Percentiles rank a stretch among this genome's conserved stretches.
Evolutionary conservation across 371 early-diverging fungal genomes (phyloP).

Genomic region (Rhizopus stolonifer): DNA sequence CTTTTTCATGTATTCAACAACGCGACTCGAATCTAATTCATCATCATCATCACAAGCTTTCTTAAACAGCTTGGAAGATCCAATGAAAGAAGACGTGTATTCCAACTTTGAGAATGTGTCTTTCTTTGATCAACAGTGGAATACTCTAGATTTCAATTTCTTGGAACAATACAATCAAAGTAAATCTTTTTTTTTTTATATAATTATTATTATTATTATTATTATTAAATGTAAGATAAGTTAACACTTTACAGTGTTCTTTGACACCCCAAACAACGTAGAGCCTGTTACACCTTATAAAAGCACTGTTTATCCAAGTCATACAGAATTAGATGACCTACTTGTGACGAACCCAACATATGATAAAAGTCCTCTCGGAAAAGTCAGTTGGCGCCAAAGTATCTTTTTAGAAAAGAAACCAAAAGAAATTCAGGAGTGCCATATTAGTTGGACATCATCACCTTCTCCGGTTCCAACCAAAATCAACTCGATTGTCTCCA

Average conservation of each 20-base stretch:
- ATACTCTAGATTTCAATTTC: background rate
- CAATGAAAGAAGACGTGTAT: no score
- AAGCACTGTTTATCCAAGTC: background rate
- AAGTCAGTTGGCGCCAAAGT: background rate
- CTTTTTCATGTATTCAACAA: background rate
- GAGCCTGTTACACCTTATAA: background rate
- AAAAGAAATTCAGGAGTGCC: background rate
- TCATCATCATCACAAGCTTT: no score
- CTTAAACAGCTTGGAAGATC: no score
- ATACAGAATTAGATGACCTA: background rate
- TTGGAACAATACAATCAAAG: background rate
- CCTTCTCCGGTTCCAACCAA: background rate
- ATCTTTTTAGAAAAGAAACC: background rate
- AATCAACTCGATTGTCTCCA: slow-evolving; percentile 1
- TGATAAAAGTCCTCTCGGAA: background rate
- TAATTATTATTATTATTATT: no score
- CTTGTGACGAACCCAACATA: background rate
- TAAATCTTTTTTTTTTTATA: no score
- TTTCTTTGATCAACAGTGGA: background rate
- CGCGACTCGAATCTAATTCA: background rate
- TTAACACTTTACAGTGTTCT: no score
- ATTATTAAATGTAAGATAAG: no score
- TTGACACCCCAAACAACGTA: no score
- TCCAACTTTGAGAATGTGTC: background rate
- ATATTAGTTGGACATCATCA: background rate